Conservation (phyloP, 2,329 filamentous ascomycete species). For the Monosporascus sp. region DNA sequence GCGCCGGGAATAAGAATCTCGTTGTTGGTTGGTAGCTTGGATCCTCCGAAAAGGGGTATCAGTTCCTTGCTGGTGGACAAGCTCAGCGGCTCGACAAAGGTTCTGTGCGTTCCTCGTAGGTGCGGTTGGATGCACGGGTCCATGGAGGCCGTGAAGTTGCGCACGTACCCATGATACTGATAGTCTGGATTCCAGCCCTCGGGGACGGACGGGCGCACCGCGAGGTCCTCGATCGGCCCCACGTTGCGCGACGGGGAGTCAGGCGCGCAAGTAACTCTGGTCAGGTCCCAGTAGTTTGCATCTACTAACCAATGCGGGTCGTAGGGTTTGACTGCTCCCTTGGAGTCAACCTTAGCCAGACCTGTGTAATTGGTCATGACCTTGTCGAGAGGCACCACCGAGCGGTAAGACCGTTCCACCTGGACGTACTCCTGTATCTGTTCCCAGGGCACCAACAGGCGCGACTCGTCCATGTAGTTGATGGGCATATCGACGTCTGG, state of each 20-base stretch:
- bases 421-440: conserved; percentile 40
- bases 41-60: conserved; percentile 54
- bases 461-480: conserved; percentile 47
- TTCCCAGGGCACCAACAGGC: conserved; percentile 48
- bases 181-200: conserved; percentile 20
- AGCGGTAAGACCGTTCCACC: conserved; percentile 33
- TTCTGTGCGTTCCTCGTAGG: conserved; percentile 42
- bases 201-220: conserved; percentile 23
- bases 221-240: conserved; percentile 24
- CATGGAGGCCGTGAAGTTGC: conserved; percentile 48
- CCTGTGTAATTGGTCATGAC: conserved; percentile 34
- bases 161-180: conserved; percentile 41
- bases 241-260: conserved; percentile 39
- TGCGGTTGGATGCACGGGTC: conserved; percentile 52
- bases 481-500: conserved; percentile 52
- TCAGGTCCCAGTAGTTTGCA: conserved; percentile 45
- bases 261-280: conserved; percentile 43
- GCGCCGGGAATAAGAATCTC: conserved; percentile 58
- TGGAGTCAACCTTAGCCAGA: conserved; percentile 14
- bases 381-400: conserved; percentile 29
- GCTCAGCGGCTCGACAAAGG: conserved; percentile 46
- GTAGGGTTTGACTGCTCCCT: conserved; percentile 10
- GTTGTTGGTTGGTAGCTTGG: conserved; percentile 54
- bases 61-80: conserved; percentile 45
- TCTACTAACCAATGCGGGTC: conserved; percentile 32